Evolutionary conservation across 306 rosid genomes (phyloP), one percentile per base, ranked within the genome.

Genomic region (Prinsepia uniflora): DNA sequence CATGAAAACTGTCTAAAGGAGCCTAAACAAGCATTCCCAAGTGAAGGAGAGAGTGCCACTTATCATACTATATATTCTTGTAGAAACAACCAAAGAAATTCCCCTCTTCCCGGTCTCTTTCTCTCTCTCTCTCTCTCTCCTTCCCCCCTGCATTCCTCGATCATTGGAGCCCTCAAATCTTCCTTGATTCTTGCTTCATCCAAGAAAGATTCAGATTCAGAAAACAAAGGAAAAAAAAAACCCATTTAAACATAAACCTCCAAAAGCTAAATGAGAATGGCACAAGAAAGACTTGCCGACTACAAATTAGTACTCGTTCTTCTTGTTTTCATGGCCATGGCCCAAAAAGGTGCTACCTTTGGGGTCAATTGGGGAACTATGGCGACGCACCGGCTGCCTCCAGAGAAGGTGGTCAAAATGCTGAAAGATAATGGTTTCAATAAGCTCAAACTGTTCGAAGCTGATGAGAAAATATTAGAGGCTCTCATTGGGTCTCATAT

Each of bases 331-430:
- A 55, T 73, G 76, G 52, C 63, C 5, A 65, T 78, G 83, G 53
- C 39, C 6, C 60, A 81, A 0, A 45, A 76, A 30, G 84, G 79
- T 14, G 57, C 36, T 44, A 74, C 87, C 36, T 79, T 94, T 63
- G 98, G 97, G 66, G 89, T 91, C 75, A 94, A 94, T 76, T 94
- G 98, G 98, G 98, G 98, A 70, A 89, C 94, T n/a, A 82, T 87
- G 89, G 83, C 96, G 0, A 83, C 87, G 42, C 89, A 84, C 74
- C 88, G 83, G 66, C 90, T 91, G 71, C 88, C 96, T 17, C 87
- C 89, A 0, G 80, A 79, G 65, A 89, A 81, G 64, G 91, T 91
- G 19, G 92, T 87, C 13, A 75, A 80, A 78, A 86, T 94, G 97
- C 85, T 94, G 64, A 75, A 70, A 65, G 86, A 90, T 49, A 91